Evolutionary conservation across 768 basidiomycete genomes (phyloP).

Genomic region (Sporobolomyces roseus): DNA sequence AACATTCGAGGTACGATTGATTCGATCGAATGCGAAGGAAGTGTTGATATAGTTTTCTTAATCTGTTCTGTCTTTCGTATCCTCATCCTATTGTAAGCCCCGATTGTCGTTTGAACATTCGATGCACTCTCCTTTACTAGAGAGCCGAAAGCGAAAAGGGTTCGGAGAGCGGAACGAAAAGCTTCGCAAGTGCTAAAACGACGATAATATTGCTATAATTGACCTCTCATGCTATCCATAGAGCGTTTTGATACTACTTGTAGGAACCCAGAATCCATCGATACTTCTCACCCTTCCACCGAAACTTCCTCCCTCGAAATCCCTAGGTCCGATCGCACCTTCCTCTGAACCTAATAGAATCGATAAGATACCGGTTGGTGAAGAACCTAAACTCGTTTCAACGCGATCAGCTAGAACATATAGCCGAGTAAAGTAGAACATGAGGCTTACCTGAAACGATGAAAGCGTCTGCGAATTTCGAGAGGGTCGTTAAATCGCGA

Average conservation of each 20-base stretch:
- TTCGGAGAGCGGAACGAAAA: too few relatives aligned
- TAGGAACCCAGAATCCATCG: constrained; percentile 33
- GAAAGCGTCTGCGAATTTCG: constrained; percentile 35
- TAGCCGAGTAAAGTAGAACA: not conserved
- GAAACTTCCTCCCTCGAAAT: constrained; percentile 29
- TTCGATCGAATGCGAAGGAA: too few relatives aligned
- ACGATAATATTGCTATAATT: too few relatives aligned
- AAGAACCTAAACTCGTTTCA: not conserved
- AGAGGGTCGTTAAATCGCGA: constrained; percentile 25
- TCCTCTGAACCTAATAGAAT: constrained; percentile 29
- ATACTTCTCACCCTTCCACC: constrained; percentile 32
- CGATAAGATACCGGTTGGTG: constrained; percentile 31
- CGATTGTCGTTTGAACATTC: too few relatives aligned
- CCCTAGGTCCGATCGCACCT: constrained; percentile 36
- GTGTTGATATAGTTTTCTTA: too few relatives aligned
- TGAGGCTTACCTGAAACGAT: constrained; percentile 29
- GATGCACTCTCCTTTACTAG: too few relatives aligned
- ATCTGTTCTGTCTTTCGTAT: too few relatives aligned
- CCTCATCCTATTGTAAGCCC: too few relatives aligned
- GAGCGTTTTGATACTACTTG: not conserved
- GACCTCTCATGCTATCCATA: too few relatives aligned
- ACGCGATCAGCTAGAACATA: not conserved
- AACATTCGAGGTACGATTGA: too few relatives aligned
- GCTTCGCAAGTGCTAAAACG: too few relatives aligned
- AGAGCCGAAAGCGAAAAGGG: too few relatives aligned